A percentile compares a stretch with the other conserved stretches of the same genome.
Conservation (phyloP, 2,329 filamentous ascomycete species). For the Corynespora cassiicola region DNA sequence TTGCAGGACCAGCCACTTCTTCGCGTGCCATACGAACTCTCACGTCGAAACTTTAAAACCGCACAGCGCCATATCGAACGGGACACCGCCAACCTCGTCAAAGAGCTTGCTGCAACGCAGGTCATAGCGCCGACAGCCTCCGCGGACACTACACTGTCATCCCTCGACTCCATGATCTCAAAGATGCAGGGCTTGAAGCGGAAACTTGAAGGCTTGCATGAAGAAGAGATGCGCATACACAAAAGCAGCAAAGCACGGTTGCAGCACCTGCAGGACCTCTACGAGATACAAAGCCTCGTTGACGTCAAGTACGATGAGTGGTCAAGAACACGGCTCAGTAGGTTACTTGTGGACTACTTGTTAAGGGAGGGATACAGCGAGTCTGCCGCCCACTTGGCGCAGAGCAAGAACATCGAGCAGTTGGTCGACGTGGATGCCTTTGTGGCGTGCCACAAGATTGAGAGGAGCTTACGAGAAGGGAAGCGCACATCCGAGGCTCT, state of each 20-base stretch:
- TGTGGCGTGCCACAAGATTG: conserved; percentile 78
- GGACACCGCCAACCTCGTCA: conserved; percentile 68
- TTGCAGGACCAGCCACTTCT: conserved; percentile 89
- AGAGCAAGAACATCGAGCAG: conserved; percentile 76
- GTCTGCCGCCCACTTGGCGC: conserved; percentile 76
- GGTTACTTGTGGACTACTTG: conserved; percentile 91
- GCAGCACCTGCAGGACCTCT: conserved; percentile 80
- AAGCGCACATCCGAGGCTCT: conserved; percentile 80
- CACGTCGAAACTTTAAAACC: conserved; percentile 91
- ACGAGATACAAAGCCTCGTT: conserved; percentile 78
- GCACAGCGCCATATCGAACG: conserved; percentile 79
- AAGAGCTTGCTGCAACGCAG: conserved; percentile 62
- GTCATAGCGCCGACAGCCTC: conserved; percentile 64
- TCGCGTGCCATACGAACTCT: conserved; percentile 88
- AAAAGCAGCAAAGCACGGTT: conserved; percentile 78
- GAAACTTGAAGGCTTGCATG: conserved; percentile 78
- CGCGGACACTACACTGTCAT: conserved; percentile 65
- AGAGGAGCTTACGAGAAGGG: conserved; percentile 69
- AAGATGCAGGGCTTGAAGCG: conserved; percentile 87
- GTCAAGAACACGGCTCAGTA: conserved; percentile 80
- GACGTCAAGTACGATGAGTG: conserved; percentile 95
- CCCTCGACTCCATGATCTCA: conserved; percentile 82
- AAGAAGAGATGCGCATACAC: conserved; percentile 81
- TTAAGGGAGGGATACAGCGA: conserved; percentile 81
- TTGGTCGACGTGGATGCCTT: conserved; percentile 92